These are phyloP conservation scores for Curvularia verruculosa DNA, from an alignment of 2,329 filamentous ascomycete genomes.

Conservation along the genomic window DNA sequence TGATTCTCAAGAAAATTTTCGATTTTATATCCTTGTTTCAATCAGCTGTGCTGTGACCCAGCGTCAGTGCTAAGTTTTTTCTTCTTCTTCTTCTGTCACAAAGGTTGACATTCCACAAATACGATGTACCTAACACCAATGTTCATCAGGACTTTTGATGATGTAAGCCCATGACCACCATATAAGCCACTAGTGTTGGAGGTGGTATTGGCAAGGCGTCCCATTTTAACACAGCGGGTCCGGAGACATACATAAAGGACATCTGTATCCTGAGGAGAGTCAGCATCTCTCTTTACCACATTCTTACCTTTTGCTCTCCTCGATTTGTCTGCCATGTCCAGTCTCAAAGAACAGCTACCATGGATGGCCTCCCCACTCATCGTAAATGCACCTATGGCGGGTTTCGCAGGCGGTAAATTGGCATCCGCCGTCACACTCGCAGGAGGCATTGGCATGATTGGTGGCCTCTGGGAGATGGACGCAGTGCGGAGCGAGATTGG, in stretches of 20 bases:
- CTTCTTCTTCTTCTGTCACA: no score
- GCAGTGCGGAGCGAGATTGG: conserved; percentile 40
- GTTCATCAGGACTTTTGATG: neutral
- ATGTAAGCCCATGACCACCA: neutral
- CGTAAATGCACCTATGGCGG: conserved; percentile 70
- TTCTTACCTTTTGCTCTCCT: neutral
- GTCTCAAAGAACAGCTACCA: conserved; percentile 45
- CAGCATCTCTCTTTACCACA: neutral
- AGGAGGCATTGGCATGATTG: conserved; percentile 55
- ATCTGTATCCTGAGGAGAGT: neutral
- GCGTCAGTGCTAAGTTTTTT: no score
- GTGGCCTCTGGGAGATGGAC: conserved; percentile 44
- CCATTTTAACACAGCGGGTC: neutral
- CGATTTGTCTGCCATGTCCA: conserved; percentile 14
- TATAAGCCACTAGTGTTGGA: neutral
- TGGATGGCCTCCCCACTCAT: conserved; percentile 66
- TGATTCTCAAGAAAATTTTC: neutral
- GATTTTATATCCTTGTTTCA: no score
- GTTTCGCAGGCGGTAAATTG: conserved; percentile 62
- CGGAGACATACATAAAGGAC: neutral
- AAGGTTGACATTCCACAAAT: no score
- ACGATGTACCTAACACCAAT: no score
- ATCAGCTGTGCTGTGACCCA: no score
- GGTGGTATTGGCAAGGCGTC: neutral
- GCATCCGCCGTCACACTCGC: conserved; percentile 66